Evolutionary conservation across 139 green algal species (phyloP), one percentile per base, ranked within the genome.

Genomic region (Spirogloea muscicola): DNA sequence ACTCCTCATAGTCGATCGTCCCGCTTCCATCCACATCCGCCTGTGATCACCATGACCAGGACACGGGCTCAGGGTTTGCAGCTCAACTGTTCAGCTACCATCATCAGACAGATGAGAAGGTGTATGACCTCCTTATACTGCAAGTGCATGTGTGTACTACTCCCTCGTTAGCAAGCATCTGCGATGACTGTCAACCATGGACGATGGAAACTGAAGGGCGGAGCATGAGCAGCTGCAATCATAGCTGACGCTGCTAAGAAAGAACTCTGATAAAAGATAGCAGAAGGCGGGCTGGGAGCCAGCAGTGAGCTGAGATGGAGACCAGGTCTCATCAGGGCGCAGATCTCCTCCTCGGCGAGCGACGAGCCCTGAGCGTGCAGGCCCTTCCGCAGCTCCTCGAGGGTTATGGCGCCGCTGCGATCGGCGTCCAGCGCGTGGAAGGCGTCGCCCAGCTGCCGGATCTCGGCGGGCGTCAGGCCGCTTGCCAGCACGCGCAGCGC

Each of bases 1-100:
- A 91, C 72, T 85, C 84, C 77, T 96, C 88, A 72, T 96, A 96
- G 71, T 96, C 90, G 49, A 97, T 95, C 38, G 38, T 67, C 29
- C 80, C 79, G 64, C 72, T 84, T 7, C 64, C 71, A 51, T 88
- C 81, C 13, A 81, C 39, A 46, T 88, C 84, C 37, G 58, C 33
- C 68, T 77, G 68, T 6, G 9, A 31, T 25, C 7, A 29, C 2
- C 25, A 3, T 25, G 3, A 29, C 2, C 1, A 10, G 0, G 2
- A 1, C 2, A 1, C 25, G 1, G 49, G 2, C 25, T 25, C 5
- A 27, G 49, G 7, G 1, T 25, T 4, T 3, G 29, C 2, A 3
- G 3, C 27, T 3, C 27, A 25, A 27, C 31, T 25, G 2, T 25
- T 1, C 5, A 21, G 9, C 10, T 25, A 58, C 25, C 0, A 58